Evolutionary conservation across 108 stramenopile genomes (phyloP).

Genomic region (Nannochloropsis salina): DNA sequence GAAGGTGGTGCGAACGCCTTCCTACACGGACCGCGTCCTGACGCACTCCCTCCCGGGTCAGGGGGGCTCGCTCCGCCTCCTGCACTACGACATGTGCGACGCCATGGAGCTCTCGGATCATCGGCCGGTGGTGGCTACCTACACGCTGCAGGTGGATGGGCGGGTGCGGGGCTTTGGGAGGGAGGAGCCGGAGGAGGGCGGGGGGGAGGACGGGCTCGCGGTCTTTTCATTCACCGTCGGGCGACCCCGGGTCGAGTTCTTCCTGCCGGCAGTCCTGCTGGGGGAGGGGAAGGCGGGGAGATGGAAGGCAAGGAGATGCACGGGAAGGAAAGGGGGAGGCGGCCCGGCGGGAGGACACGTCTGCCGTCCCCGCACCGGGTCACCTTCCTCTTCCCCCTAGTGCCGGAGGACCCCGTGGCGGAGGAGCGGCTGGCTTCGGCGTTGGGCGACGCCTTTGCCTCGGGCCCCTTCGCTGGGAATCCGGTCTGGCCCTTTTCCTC

Average conservation of each 20-base stretch:
- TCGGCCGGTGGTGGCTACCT: background rate
- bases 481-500: background rate
- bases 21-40: slow-evolving; percentile 1
- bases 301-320: background rate
- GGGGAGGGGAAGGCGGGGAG: background rate
- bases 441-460: background rate
- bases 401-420: slow-evolving; percentile 16
- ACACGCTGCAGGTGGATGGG: background rate
- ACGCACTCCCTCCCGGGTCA: background rate
- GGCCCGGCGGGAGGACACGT: background rate
- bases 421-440: background rate
- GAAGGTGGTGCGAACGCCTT: background rate
- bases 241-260: background rate
- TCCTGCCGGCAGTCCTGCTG: background rate
- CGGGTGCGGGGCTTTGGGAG: background rate
- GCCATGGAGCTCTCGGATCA: background rate
- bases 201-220: background rate
- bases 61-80: background rate
- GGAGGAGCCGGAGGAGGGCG: background rate
- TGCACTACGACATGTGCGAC: slow-evolving; percentile 8
- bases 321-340: background rate
- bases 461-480: background rate
- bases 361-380: background rate
- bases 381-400: background rate
- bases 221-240: background rate